Conservation (phyloP, 208 protist genomes). For the Strigomonas culicis region DNA sequence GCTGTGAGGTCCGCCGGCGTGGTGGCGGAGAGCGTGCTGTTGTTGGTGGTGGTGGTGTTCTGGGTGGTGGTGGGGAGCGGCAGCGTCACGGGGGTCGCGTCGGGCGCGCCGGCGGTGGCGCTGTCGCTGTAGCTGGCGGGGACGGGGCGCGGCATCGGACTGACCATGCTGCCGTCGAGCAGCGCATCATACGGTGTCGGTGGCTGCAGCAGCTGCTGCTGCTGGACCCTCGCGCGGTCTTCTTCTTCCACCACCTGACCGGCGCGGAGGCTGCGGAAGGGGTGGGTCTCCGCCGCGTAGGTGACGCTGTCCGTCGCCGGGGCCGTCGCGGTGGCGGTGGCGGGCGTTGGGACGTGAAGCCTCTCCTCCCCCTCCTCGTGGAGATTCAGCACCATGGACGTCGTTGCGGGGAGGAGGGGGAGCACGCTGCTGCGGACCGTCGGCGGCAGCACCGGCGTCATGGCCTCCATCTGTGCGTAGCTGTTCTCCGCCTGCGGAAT, state of each 20-base stretch:
- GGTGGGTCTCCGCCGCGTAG: neutral
- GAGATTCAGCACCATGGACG: neutral
- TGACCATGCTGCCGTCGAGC: slow-evolving; percentile 23
- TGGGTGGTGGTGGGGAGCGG: neutral
- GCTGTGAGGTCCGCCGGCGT: neutral
- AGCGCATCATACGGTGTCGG: neutral
- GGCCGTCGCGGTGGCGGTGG: no score
- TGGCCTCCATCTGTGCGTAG: neutral
- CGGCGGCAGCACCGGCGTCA: neutral
- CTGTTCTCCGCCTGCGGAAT: slow-evolving; percentile 14
- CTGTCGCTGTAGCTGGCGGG: neutral
- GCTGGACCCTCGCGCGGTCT: neutral
- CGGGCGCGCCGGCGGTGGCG: neutral
- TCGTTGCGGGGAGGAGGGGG: no score
- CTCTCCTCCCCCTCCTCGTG: neutral
- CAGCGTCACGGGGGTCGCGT: neutral
- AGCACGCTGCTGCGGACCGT: neutral
- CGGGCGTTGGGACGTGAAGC: neutral
- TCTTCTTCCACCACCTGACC: slow-evolving; percentile 5
- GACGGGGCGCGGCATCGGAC: slow-evolving; percentile 27
- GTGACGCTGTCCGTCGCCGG: no score
- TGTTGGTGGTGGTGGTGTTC: neutral
- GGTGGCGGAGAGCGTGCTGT: slow-evolving; percentile 1
- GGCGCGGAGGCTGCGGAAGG: neutral
- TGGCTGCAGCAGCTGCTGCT: neutral